phyloP scores from a whole-genome alignment of 2,329 filamentous ascomycete genomes.

The Sodiomyces alkalinus region DNA sequence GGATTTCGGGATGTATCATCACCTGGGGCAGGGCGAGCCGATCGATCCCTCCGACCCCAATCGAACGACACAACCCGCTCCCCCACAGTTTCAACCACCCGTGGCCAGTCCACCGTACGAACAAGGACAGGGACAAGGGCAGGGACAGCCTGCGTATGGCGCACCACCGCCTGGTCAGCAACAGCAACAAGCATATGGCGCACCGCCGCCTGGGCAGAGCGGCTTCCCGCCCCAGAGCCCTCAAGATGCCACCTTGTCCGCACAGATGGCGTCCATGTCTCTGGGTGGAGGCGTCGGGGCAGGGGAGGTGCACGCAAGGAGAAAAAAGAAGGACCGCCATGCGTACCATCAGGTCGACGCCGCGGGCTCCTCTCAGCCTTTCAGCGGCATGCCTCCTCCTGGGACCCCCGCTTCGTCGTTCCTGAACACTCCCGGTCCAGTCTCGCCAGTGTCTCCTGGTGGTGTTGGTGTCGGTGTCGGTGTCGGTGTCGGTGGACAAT shows the following conservation, averaged over 20 bases:
- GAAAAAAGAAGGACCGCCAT: conserved; percentile 89
- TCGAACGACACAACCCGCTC: conserved; percentile 31
- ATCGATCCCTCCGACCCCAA: conserved; percentile 39
- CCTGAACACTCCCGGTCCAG: conserved; percentile 15
- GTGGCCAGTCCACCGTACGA: conserved; percentile 39
- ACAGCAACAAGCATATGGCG: conserved; percentile 22
- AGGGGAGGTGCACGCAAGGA: conserved; percentile 34
- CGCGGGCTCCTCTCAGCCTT: conserved; percentile 49
- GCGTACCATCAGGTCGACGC: conserved; percentile 79
- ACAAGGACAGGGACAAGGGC: conserved; percentile 20
- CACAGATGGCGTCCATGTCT: conserved; percentile 67
- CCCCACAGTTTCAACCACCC: conserved; percentile 41
- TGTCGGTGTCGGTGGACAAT: conserved; percentile 30
- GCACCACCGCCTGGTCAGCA: conserved; percentile 17
- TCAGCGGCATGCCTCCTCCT: conserved; percentile 50
- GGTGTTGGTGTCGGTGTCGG: too few species aligned
- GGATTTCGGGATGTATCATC: conserved; percentile 41
- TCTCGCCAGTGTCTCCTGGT: too few species aligned
- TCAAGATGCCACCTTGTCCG: conserved; percentile 38
- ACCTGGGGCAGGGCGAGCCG: conserved; percentile 39
- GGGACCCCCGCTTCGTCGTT: conserved; percentile 31
- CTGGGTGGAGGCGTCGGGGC: too few species aligned
- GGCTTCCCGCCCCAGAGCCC: conserved; percentile 13
- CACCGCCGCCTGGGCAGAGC: conserved; percentile 14
- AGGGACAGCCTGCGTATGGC: too few species aligned